phyloP scores from a whole-genome alignment of 805 yeast species.

The Candida ipomoeae region DNA sequence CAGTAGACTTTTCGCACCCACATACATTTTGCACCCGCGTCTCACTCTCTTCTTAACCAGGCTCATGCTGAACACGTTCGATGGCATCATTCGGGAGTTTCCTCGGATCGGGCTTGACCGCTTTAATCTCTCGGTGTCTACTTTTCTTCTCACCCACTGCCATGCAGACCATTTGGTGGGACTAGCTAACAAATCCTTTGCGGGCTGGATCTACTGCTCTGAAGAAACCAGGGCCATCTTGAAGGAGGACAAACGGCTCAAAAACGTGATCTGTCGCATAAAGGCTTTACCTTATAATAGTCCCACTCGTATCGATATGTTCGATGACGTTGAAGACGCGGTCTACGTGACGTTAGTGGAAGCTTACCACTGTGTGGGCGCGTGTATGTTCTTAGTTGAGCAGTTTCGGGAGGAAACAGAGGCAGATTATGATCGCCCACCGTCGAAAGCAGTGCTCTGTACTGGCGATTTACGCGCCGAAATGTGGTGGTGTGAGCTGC shows the following conservation, averaged over 20 bases:
- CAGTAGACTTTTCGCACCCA: constrained; percentile 5
- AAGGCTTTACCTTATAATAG: constrained; percentile 19
- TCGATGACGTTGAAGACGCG: constrained; percentile 9
- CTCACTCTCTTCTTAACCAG: neutral
- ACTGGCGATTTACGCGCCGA: constrained; percentile 62
- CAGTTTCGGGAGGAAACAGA: neutral
- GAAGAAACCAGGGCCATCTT: constrained; percentile 32
- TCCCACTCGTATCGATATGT: constrained; percentile 18
- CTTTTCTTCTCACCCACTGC: constrained; percentile 45
- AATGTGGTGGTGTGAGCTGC: constrained; percentile 42
- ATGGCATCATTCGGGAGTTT: constrained; percentile 45
- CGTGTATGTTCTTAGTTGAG: constrained; percentile 50
- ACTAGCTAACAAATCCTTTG: constrained; percentile 34
- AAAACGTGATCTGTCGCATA: constrained; percentile 18
- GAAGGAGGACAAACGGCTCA: constrained; percentile 15
- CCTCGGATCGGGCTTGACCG: constrained; percentile 43
- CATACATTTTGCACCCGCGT: constrained; percentile 10
- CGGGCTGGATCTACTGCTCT: constrained; percentile 46
- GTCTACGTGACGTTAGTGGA: constrained; percentile 42
- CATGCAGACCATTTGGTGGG: constrained; percentile 56
- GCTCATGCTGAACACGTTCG: constrained; percentile 26
- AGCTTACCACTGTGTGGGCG: constrained; percentile 59
- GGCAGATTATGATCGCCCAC: neutral
- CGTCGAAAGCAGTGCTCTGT: constrained; percentile 33
- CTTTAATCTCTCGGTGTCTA: constrained; percentile 23